Evolutionary conservation across 768 basidiomycete genomes (phyloP), one percentile per base, ranked within the genome.

Genomic region (Tephrocybe rancida): DNA sequence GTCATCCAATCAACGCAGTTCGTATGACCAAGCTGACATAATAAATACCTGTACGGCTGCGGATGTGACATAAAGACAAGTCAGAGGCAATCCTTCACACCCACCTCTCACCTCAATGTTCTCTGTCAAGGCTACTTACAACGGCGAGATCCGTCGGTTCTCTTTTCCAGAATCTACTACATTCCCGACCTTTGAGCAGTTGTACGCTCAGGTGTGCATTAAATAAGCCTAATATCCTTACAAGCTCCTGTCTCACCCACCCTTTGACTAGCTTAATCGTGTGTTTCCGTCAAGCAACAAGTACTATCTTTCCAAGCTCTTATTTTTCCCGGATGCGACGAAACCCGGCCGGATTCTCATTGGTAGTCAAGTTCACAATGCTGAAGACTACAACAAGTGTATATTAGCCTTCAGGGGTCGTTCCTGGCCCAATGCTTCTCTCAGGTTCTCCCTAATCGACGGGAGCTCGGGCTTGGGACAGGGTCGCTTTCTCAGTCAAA

Each of bases 121-220:
- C 75, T 82, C 83, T 52, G 80, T 91, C 64, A 92, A 92, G 70
- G 88, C 84, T n/a, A 87, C 87, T 19, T 90, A 89, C 67, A 73
- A 79, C 50, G 71, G 73, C 26, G 87, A 91, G 67, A 88, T 83
- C 52, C 82, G 90, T 61, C 88, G 81, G 60, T 76, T 88, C 60
- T 71, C 80, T 2, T 88, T 90, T 58, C 56, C 73, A 16, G 73
- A 77, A 5, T 67, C 67, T n/a, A 63, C 69, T 35, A 60, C 71
- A 16, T 89, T 92, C 62, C 90, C 90, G 41, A 69, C 83, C 1
- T 90, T 81, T 63, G 68, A 79, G 2, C 74, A 88, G 57, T 74
- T 92, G 35, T 77, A 76, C 61, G 70, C 73, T 51, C 85, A 91
- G 79, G 89, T 88, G 67, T 35, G 79, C 44, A n/a, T 56, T 46